Base-by-base conservation (phyloP, 352 stramenopile genomes). In the Globisporangium uncinulatum region DNA sequence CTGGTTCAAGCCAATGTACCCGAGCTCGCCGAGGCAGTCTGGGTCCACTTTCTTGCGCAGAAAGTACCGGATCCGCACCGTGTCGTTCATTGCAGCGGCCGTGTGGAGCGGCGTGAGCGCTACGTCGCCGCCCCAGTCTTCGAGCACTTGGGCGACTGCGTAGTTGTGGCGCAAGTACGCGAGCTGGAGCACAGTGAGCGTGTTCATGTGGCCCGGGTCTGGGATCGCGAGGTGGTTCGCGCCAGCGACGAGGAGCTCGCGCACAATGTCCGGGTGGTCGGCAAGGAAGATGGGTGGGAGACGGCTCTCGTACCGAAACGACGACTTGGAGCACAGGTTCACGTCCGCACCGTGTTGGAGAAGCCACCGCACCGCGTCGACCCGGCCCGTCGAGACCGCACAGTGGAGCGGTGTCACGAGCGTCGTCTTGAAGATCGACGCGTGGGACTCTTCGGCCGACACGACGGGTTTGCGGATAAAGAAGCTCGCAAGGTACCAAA, bases 341-440 rank as follows among this genome's bases (percentile, higher is more conserved):
- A 81, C 66, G 8, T 83, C 82, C 0, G 70, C 79, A 7, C 84
- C 82, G 57, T 82, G 75, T 0, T 61, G 59, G 0, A 94, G 64
- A 15, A 94, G 54, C 82, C 82, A 92, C 41, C 65, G 69, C 20
- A 92, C 84, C 3, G 80, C 69, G 31, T 87, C 77, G n/a, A 89
- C 48, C 46, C 89, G 77, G 3, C 81, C 79, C 0, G 78, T 87
- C 0, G 78, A 76, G 1, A 94, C 83, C 1, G 83, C 83, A 56
- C 83, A 94, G 62, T 94, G 83, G 39, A 94, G 49, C 7, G 83
- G 83, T 4, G 81, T 89, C 8, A 94, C 83, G 19, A 94, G 57
- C n/a, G 83, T 94, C 37, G 81, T 89, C 51, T 85, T 84, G 63
- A 94, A 91, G 44, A 92, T 79, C 6, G 83, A 89, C 6, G 77